Evolutionary conservation across 176 grass and related monocot genomes (phyloP), one percentile per base, ranked within the genome.

Genomic region (Typha latifolia): DNA sequence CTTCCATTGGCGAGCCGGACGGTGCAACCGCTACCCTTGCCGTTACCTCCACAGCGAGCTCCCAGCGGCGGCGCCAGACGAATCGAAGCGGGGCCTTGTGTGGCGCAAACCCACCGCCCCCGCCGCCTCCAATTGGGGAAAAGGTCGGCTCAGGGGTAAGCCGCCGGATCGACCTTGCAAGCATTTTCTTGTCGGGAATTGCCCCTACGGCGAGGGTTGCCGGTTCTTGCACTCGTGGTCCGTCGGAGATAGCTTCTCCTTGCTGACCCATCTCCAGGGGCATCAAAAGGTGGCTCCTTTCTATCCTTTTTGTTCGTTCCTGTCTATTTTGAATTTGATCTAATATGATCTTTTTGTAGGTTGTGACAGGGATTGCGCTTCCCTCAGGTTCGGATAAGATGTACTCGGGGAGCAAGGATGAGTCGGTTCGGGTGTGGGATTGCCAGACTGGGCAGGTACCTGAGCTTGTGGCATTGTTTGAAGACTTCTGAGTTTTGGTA

Each of bases 361-460:
- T 80, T 47, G 67, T 99, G 8, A 81, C 89, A 0, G 94, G 88
- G 18, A 93, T 99, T 23, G 76, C 81, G 2, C 47, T 99, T n/a
- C 81, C 89, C 14, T 31, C 89, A 3, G 94, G 83, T 11, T 99
- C 89, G n/a, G 94, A 90, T 63, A 99, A 99, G 76, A 73, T 99
- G 15, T 99, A 90, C 64, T 90, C 94, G 43, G 89, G 81, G 8
- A 99, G 94, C 73, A 99, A 87, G 66, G 94, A 99, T 53, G 81
- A 85, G 70, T 82, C 89, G 0, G 69, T 99, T 70, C 81, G 77
- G 61, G 72, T 87, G 24, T 99, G 94, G 94, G 89, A 99, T 81
- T 93, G 89, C 61, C 83, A 85, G 72, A 93, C 94, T 2, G 89
- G 94, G 14, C 89, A 99, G 93, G 93, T 97, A 89, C 27, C 51